Evolutionary conservation across 2,329 filamentous ascomycete species (phyloP).

Genomic region (Sclerotiophoma versabilis): DNA sequence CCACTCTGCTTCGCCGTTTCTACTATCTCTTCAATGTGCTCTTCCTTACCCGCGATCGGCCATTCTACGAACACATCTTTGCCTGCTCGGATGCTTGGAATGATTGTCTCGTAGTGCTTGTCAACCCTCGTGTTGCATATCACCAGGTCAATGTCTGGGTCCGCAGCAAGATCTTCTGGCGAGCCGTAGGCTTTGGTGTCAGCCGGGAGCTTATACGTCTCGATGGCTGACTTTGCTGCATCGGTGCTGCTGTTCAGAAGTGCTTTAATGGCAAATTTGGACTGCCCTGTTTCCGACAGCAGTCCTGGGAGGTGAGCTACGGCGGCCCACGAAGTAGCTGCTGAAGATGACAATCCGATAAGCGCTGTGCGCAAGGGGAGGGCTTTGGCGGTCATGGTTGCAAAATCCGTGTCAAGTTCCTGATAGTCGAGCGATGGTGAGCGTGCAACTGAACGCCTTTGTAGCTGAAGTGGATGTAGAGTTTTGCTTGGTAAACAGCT

Average conservation of each 20-base stretch:
- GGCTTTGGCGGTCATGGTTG: neutral
- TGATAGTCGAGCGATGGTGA: neutral
- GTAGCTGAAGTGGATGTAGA: neutral
- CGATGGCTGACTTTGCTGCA: slow-evolving; percentile 52
- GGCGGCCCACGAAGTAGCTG: slow-evolving; percentile 62
- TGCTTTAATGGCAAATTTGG: slow-evolving; percentile 55
- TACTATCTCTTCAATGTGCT: slow-evolving; percentile 30
- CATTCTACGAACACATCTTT: slow-evolving; percentile 64
- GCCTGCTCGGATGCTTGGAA: slow-evolving; percentile 60
- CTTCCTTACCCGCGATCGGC: slow-evolving; percentile 51
- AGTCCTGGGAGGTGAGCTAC: slow-evolving; percentile 67
- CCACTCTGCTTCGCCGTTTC: slow-evolving; percentile 49
- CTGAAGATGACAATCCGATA: slow-evolving; percentile 63
- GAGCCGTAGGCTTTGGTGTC: slow-evolving; percentile 55
- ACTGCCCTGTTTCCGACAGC: slow-evolving; percentile 47
- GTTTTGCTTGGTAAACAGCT: slow-evolving; percentile 4
- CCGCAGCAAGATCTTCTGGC: slow-evolving; percentile 53
- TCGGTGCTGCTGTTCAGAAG: slow-evolving; percentile 55
- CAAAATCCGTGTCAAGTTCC: neutral
- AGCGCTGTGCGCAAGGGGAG: slow-evolving; percentile 40
- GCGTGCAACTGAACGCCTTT: neutral
- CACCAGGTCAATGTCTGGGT: slow-evolving; percentile 49
- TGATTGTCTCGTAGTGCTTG: slow-evolving; percentile 56
- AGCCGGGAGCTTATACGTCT: slow-evolving; percentile 46
- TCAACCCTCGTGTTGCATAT: slow-evolving; percentile 64